Percentiles rank a stretch among this genome's conserved stretches.
Evolutionary conservation across 2,329 filamentous ascomycete genomes (phyloP).

Genomic region (Metarhizium album): DNA sequence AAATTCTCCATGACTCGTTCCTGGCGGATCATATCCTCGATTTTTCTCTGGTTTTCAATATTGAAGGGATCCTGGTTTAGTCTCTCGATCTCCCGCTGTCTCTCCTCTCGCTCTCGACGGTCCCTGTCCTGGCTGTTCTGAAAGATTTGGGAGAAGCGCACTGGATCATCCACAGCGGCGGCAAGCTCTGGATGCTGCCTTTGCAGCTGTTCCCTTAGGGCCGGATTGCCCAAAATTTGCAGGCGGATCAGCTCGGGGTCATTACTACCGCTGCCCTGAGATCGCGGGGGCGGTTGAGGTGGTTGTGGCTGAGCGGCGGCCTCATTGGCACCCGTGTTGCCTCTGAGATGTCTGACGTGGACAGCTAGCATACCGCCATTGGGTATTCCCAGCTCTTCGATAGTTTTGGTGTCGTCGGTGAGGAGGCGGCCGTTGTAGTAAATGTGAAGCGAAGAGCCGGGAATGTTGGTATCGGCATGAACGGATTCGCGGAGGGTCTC

Average conservation of each 20-base stretch:
- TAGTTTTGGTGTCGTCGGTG: conserved; percentile 64
- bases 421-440: conserved; percentile 84
- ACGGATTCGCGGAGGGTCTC: conserved; percentile 81
- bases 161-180: conserved; percentile 62
- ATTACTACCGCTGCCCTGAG: conserved; percentile 28
- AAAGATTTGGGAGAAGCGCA: conserved; percentile 65
- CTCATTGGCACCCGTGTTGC: conserved; percentile 22
- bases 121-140: conserved; percentile 58
- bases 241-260: conserved; percentile 77
- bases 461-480: conserved; percentile 69
- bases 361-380: conserved; percentile 91
- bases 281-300: conserved; percentile 20
- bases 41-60: conserved; percentile 77
- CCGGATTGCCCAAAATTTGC: conserved; percentile 70
- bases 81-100: conserved; percentile 71
- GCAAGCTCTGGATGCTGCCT: conserved; percentile 68
- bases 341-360: conserved; percentile 56
- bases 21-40: conserved; percentile 94
- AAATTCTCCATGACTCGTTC: conserved; percentile 91
- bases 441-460: conserved; percentile 65
- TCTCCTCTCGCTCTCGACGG: conserved; percentile 60
- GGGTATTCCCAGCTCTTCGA: conserved; percentile 68
- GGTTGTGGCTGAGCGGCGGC: conserved; percentile 15
- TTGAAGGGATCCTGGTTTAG: conserved; percentile 95
- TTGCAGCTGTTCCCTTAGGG: conserved; percentile 58